Base-by-base conservation (phyloP, 176 grass and related monocot species). In the Carex kokanica region DNA sequence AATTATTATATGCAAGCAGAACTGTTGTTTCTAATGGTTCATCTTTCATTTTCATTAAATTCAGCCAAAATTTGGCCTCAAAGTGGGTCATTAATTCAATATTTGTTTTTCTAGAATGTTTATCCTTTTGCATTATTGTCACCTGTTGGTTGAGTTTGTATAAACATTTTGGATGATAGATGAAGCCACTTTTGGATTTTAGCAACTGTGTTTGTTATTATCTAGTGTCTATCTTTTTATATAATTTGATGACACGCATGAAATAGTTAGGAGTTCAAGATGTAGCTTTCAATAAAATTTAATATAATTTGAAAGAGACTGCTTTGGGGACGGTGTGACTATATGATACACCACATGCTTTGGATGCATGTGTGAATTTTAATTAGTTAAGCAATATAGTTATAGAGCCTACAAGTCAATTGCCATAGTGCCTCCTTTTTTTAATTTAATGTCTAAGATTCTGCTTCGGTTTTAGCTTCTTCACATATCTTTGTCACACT, bases 221-320 rank as follows among this genome's bases (percentile, higher is more conserved):
- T 74, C 18, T 13, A 51, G 11, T 73, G 8, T 73, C 3, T 2
- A 47, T 73, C n/a, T 51, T 14, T 1, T 45, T 21, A 13, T 71
- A 45, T 45, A 24, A 12, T 43, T 20, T 21, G 3, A 24, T 61
- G 59, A 41, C 38, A 71, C 36, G 67, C 38, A 21, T 45, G 36
- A n/a, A 45, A 71, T 41, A 45, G 5, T 71, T 45, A n/a, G 18
- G 66, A 40, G 34, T 45, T 45, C 16, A 0, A 71, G 8, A 43
- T 51, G 43, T 74, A 49, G 69, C 45, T 77, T 75, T 55, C 14
- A 56, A 18, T 78, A 3, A 17, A 56, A 18, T 78, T 78, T 78
- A 56, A 55, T 56, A 29, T 32, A 56, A 51, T 78, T 78, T 78
- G 73, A 78, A 78, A 78, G 13, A 78, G 49, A 55, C 51, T 78